A percentile compares a stretch with the other conserved stretches of the same genome.
Evolutionary conservation across 78 protist genomes (phyloP).

Genomic region (Dictyostelium brefeldianum): DNA sequence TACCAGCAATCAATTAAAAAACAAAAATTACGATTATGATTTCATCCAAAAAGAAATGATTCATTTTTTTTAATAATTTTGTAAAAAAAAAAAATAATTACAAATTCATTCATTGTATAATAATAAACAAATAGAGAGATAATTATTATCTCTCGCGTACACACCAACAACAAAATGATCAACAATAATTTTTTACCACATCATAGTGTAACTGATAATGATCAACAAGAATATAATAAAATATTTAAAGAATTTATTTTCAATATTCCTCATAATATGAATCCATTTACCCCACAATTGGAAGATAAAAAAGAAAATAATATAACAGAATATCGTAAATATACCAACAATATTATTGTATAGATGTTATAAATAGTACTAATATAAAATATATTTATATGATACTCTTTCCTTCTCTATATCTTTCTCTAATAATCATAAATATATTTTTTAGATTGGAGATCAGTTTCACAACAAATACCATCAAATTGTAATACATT

Average conservation of each 20-base stretch:
- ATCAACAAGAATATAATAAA: constrained; percentile 11
- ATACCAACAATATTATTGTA: not conserved
- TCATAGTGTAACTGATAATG: not conserved
- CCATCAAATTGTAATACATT: constrained; percentile 7
- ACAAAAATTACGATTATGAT: too few relatives aligned
- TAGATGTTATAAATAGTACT: not conserved
- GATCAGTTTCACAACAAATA: not conserved
- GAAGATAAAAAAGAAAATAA: not conserved
- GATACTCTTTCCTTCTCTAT: not conserved
- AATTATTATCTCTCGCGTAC: not conserved
- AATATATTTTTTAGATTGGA: not conserved
- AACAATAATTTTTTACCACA: not conserved
- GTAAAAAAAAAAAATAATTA: too few relatives aligned
- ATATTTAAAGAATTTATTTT: constrained; percentile 8
- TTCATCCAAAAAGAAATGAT: too few relatives aligned
- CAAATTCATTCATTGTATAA: too few relatives aligned
- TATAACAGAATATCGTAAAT: constrained; percentile 10
- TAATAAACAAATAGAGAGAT: too few relatives aligned
- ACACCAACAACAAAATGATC: constrained; percentile 13
- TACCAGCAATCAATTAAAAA: too few relatives aligned
- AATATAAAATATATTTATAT: not conserved
- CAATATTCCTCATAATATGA: constrained; percentile 14
- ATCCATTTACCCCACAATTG: constrained; percentile 16
- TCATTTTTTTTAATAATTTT: too few relatives aligned
- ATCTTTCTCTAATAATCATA: not conserved